Percentiles rank a stretch among this genome's conserved stretches.
phyloP scores from a whole-genome alignment of 148 eudicot species.

The Pouteria glomerata region DNA sequence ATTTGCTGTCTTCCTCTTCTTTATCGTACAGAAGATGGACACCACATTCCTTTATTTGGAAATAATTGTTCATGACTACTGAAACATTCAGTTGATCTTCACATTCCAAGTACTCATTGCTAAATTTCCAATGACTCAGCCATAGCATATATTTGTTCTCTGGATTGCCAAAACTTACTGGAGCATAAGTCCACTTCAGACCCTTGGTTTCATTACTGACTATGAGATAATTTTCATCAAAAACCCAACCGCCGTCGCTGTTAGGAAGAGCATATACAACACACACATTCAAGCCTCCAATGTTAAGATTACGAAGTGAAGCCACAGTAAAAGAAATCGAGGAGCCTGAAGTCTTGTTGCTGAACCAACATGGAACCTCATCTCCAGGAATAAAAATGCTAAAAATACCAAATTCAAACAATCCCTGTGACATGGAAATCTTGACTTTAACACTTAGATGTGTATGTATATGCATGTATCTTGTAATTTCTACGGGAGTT shows the following conservation, averaged over 20 bases:
- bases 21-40: not conserved
- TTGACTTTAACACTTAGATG: too few relatives aligned
- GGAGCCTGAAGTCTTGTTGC: not conserved
- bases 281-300: not conserved
- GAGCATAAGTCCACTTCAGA: not conserved
- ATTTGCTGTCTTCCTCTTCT: not conserved
- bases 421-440: not conserved
- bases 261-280: not conserved
- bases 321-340: not conserved
- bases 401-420: constrained; percentile 2
- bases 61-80: not conserved
- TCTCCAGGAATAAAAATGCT: not conserved
- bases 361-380: not conserved
- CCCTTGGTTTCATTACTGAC: not conserved
- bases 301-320: not conserved
- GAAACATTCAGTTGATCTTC: not conserved
- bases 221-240: not conserved
- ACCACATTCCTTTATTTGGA: not conserved
- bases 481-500: too few relatives aligned
- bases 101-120: not conserved
- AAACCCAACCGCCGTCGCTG: not conserved
- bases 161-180: not conserved
- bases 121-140: not conserved
- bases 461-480: too few relatives aligned
- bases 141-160: not conserved